Evolutionary conservation across 192 early-diverging fungal genomes (phyloP).

Genomic region (Gaertneriomyces semiglobifer): DNA sequence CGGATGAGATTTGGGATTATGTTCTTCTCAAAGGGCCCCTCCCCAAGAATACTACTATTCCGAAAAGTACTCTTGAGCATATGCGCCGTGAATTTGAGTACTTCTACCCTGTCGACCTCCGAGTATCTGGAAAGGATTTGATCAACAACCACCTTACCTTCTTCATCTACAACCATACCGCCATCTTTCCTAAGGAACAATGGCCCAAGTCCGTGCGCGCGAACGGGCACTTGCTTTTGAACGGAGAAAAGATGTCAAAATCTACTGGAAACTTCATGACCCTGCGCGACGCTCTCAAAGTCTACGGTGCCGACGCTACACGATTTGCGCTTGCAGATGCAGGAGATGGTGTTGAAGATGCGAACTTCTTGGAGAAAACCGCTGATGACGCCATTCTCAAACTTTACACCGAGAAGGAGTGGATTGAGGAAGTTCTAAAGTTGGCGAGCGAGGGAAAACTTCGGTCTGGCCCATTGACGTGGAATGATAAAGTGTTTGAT

Average conservation of each 20-base stretch:
- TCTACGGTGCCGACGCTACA: conserved; percentile 94
- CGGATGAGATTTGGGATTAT: conserved; percentile 89
- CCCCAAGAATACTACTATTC: conserved; percentile 54
- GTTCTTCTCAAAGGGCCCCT: conserved; percentile 71
- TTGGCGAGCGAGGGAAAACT: conserved; percentile 45
- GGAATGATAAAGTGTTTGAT: conserved; percentile 89
- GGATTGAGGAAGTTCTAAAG: conserved; percentile 72
- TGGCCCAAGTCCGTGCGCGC: conserved; percentile 86
- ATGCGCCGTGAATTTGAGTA: conserved; percentile 91
- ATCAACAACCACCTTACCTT: conserved; percentile 98
- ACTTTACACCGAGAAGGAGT: conserved; percentile 85
- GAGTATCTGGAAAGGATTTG: conserved; percentile 94
- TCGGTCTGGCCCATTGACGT: conserved; percentile 55
- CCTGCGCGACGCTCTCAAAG: conserved; percentile 69
- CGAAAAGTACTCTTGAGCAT: conserved; percentile 65
- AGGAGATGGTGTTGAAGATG: conserved; percentile 94
- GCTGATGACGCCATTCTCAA: conserved; percentile 94
- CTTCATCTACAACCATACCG: conserved; percentile 93
- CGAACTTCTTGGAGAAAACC: conserved; percentile 94
- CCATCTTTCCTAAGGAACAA: conserved; percentile 84
- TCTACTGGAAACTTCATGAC: conserved; percentile 95
- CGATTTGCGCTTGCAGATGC: conserved; percentile 94
- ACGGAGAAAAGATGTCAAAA: conserved; percentile 97
- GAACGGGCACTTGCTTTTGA: conserved; percentile 95
- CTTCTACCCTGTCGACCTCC: conserved; percentile 97